Evolutionary conservation across 2,329 filamentous ascomycete genomes (phyloP), one percentile per base, ranked within the genome.

Genomic region (Ophiostoma novo-ulmi): DNA sequence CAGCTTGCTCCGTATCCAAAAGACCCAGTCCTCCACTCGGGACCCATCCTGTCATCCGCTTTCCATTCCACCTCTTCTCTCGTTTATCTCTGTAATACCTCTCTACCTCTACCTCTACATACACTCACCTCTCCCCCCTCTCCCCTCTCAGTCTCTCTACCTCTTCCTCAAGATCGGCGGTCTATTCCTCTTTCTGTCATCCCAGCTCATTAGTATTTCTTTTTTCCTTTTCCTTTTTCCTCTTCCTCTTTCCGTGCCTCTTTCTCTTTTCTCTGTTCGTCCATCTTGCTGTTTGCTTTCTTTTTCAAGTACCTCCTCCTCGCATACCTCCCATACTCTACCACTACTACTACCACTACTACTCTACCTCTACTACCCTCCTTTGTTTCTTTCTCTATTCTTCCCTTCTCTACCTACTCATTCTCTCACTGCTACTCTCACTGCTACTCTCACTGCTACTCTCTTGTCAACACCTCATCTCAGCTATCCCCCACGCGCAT

Each of bases 1-100:
- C 52, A 13, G 17, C 44, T 26, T 39, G 38, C 38, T 39, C 38
- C 38, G 38, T 39, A 17, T 48, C 52, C 22, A 35, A 20, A 35
- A 31, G 58, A 63, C 26, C 26, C 58, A 63, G 58, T 20, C 58
- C 58, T 63, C 58, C 58, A 63, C 58, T 63, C 58, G 26, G 26
- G 58, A 36, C 58, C 58, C 58, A 63, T 63, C 58, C 26, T 63
- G 58, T 63, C 58, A 63, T 63, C 58, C 58, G 58, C 58, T 35
- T 26, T 63, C 58, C 26, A 35, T 63, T 35, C 26, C 26, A 63
- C 58, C n/a, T 61, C 10, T 61, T 31, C 8, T 35, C 26, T 61
- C 22, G 13, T 48, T n/a, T 48, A 48, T 14, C 44, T 48, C 44
- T 41, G 20, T n/a, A 13, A 4, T 14, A 2, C 6, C 17, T 48